Evolutionary conservation across 1,139 yeast genomes (phyloP).

Genomic region (Pichia sp.): DNA sequence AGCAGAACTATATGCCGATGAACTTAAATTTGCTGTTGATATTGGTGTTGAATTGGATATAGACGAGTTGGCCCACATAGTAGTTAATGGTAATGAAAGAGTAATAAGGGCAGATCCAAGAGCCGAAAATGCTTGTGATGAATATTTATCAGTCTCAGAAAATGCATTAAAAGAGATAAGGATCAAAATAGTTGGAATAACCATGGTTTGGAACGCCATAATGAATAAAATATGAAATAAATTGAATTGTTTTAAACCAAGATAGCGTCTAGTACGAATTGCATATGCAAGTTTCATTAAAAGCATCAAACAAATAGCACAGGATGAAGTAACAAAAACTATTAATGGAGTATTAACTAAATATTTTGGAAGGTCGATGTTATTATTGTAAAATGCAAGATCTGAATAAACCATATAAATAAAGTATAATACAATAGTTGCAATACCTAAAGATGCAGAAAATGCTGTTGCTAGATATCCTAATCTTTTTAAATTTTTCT

Average conservation of each 20-base stretch:
- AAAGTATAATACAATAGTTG: constrained; percentile 51
- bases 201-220: constrained; percentile 76
- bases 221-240: constrained; percentile 73
- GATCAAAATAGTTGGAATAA: constrained; percentile 62
- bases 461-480: constrained; percentile 38
- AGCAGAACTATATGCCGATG: constrained; percentile 9
- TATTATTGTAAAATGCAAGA: constrained; percentile 30
- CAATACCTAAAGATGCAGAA: constrained; percentile 40
- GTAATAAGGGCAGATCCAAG: constrained; percentile 35
- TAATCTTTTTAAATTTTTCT: constrained; percentile 30
- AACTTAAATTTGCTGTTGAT: constrained; percentile 16
- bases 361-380: constrained; percentile 21
- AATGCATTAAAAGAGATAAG: constrained; percentile 23
- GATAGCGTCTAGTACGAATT: constrained; percentile 58
- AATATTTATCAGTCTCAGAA: constrained; percentile 11
- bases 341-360: constrained; percentile 48
- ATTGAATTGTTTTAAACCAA: constrained; percentile 80
- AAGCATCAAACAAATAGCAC: constrained; percentile 54
- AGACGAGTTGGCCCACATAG: constrained; percentile 68
- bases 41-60: constrained; percentile 24
- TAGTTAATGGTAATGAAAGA: constrained; percentile 70
- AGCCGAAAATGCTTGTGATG: constrained; percentile 23
- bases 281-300: constrained; percentile 60
- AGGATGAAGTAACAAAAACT: constrained; percentile 62
- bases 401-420: constrained; percentile 37